Conservation (phyloP, 441 rosid species). For the Populus hybrid region DNA sequence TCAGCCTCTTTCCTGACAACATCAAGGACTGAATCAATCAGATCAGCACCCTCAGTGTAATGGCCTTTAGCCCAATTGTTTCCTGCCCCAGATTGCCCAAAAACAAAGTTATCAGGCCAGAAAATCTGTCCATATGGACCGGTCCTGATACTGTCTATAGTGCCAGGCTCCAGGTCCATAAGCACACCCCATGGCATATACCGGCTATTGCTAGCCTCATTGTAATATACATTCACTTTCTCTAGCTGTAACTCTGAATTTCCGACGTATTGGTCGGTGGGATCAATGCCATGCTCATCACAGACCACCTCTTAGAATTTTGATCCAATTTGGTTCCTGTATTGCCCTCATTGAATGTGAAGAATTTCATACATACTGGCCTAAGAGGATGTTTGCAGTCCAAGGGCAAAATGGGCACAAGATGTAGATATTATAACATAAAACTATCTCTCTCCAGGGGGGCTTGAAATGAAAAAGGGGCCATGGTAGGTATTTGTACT, state of each 20-base stretch:
- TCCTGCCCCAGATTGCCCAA: no score
- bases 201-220: conserved; percentile 5
- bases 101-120: no score
- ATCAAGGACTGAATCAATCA: conserved; percentile 10
- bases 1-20: conserved; percentile 10
- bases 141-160: neutral
- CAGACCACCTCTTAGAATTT: neutral
- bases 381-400: no score
- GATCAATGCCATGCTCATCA: conserved; percentile 19
- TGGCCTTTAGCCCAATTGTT: neutral
- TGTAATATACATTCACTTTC: conserved; percentile 15
- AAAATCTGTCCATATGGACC: no score
- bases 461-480: neutral
- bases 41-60: conserved; percentile 8
- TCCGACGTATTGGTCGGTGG: conserved; percentile 1
- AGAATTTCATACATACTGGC: conserved; percentile 13
- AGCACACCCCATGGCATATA: conserved; percentile 10
- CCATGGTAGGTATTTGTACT: neutral
- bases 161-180: conserved; percentile 15
- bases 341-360: conserved; percentile 19
- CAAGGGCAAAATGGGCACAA: neutral
- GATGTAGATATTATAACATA: no score
- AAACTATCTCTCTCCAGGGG: no score
- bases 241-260: conserved; percentile 2
- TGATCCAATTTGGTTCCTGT: conserved; percentile 15